Evolutionary conservation across 2,329 filamentous ascomycete species (phyloP).

Genomic region (Kalmusia sp.): DNA sequence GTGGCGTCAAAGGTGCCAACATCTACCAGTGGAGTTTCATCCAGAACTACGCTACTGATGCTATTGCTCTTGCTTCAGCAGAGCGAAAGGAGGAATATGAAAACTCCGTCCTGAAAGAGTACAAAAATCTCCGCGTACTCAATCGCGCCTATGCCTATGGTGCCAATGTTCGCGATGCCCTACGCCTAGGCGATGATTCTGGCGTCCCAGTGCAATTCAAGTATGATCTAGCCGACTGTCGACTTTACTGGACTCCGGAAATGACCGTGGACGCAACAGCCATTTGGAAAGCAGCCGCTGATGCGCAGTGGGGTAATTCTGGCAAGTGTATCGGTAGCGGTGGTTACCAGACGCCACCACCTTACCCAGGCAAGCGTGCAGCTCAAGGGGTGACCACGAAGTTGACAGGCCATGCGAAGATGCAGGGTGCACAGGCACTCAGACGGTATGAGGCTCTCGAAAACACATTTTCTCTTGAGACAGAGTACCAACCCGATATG

Average conservation of each 20-base stretch:
- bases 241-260: conserved; percentile 49
- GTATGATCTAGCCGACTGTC: conserved; percentile 49
- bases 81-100: conserved; percentile 32
- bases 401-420: conserved; percentile 26
- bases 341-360: conserved; percentile 27
- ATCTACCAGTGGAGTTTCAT: conserved; percentile 43
- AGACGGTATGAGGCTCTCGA: conserved; percentile 33
- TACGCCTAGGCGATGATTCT: conserved; percentile 37
- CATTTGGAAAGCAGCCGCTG: conserved; percentile 48
- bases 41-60: conserved; percentile 30
- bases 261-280: conserved; percentile 49
- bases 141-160: conserved; percentile 18
- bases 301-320: conserved; percentile 41
- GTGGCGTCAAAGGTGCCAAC: conserved; percentile 60
- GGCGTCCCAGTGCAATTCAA: conserved; percentile 47
- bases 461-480: conserved; percentile 36
- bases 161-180: conserved; percentile 46
- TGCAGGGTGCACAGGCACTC: conserved; percentile 23
- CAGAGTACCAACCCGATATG: conserved; percentile 31
- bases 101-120: conserved; percentile 34
- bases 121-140: conserved; percentile 33
- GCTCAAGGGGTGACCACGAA: conserved; percentile 26
- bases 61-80: conserved; percentile 20
- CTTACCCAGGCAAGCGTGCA: conserved; percentile 8
- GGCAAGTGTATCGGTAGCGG: conserved; percentile 39